These are phyloP conservation scores for Dendrocalamus sinicus DNA, from an alignment of 176 grass and related monocot genomes.

Conservation along the genomic window DNA sequence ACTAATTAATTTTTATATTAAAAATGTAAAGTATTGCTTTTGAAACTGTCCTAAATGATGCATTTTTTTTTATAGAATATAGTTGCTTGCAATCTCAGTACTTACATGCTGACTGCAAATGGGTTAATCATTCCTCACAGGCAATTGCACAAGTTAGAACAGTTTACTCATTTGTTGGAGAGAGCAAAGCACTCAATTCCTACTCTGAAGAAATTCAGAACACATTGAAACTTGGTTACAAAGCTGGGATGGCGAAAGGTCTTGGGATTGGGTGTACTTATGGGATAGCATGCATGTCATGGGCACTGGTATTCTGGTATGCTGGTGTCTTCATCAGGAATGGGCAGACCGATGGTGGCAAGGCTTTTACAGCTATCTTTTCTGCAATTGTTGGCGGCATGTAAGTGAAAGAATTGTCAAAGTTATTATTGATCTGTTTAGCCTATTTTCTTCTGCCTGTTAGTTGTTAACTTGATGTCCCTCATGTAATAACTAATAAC, in stretches of 20 bases:
- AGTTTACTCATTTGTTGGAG: slow-evolving; percentile 95
- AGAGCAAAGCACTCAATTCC: slow-evolving; percentile 89
- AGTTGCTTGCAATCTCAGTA: neutral
- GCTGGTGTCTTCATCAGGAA: slow-evolving; percentile 95
- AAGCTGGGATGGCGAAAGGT: slow-evolving; percentile 98
- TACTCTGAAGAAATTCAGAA: slow-evolving; percentile 95
- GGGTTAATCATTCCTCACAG: slow-evolving; percentile 41
- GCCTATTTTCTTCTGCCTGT: neutral
- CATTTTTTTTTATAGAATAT: neutral
- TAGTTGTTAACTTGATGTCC: neutral
- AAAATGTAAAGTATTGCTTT: neutral
- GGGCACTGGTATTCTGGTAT: slow-evolving; percentile 98
- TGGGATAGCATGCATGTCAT: slow-evolving; percentile 97
- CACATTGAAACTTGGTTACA: slow-evolving; percentile 93
- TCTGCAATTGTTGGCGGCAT: slow-evolving; percentile 96
- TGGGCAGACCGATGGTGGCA: slow-evolving; percentile 89
- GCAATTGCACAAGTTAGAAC: slow-evolving; percentile 97
- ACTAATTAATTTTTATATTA: neutral
- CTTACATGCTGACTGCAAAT: slow-evolving; percentile 21
- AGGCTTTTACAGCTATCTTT: slow-evolving; percentile 96
- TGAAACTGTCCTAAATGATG: neutral
- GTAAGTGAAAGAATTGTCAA: slow-evolving; percentile 51
- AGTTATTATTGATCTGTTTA: slow-evolving; percentile 11
- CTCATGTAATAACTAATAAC: neutral
- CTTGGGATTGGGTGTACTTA: slow-evolving; percentile 97